Conservation (phyloP, 805 yeast species). For the Saccharomyces kudriavzevii region DNA sequence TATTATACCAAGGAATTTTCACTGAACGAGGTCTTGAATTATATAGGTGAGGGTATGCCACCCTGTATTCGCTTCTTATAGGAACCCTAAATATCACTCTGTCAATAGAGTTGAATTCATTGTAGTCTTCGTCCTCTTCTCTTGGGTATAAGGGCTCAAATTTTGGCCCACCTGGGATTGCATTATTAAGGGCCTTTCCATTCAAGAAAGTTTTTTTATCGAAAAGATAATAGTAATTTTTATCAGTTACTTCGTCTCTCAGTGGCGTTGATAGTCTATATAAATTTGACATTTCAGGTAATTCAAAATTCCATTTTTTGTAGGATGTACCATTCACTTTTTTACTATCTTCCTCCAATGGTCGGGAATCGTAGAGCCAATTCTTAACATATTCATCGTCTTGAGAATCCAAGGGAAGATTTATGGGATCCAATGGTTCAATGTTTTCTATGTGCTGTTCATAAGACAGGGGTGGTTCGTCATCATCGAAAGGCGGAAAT, state of each 20-base stretch:
- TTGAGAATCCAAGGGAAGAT: slow-evolving; percentile 51
- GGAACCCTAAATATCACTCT: slow-evolving; percentile 74
- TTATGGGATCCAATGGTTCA: slow-evolving; percentile 66
- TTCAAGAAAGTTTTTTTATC: slow-evolving; percentile 76
- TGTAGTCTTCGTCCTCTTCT: slow-evolving; percentile 65
- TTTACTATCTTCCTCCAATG: slow-evolving; percentile 49
- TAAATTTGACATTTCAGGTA: slow-evolving; percentile 55
- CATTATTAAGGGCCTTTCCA: slow-evolving; percentile 80
- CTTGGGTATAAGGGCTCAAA: slow-evolving; percentile 80
- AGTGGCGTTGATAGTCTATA: slow-evolving; percentile 67
- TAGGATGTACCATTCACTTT: slow-evolving; percentile 73
- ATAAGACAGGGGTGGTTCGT: slow-evolving; percentile 86
- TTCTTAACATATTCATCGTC: slow-evolving; percentile 56
- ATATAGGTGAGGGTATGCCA: slow-evolving; percentile 80
- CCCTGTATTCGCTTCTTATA: slow-evolving; percentile 71
- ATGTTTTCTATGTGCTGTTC: slow-evolving; percentile 67
- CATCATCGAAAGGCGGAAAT: slow-evolving; percentile 96
- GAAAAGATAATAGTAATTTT: slow-evolving; percentile 62
- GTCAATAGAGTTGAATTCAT: slow-evolving; percentile 85
- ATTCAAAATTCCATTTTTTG: slow-evolving; percentile 56
- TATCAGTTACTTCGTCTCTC: slow-evolving; percentile 47
- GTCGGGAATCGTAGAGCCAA: slow-evolving; percentile 77
- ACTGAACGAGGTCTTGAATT: slow-evolving; percentile 70
- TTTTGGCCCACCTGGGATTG: slow-evolving; percentile 93
- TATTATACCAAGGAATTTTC: slow-evolving; percentile 51